These are phyloP conservation scores for Monilinia vaccinii-corymbosi DNA, from an alignment of 2,329 filamentous ascomycete genomes.

Conservation along the genomic window DNA sequence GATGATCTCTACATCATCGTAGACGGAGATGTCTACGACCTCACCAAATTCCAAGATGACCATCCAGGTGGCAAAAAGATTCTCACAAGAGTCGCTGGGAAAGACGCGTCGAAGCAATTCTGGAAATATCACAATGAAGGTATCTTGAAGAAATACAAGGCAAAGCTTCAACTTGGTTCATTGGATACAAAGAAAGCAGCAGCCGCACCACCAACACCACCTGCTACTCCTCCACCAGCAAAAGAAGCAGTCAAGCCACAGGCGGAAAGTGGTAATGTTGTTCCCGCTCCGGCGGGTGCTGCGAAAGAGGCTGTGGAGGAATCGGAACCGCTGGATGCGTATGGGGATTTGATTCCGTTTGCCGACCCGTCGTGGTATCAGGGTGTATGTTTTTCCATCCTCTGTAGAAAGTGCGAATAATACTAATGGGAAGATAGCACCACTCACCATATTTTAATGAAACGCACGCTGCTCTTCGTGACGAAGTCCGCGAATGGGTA, in stretches of 20 bases:
- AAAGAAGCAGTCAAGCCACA: constrained; percentile 46
- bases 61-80: constrained; percentile 47
- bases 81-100: constrained; percentile 28
- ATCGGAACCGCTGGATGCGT: constrained; percentile 72
- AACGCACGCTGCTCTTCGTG: constrained; percentile 80
- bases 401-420: neutral
- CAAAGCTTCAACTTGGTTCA: constrained; percentile 78
- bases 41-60: constrained; percentile 81
- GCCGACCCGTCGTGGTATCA: constrained; percentile 94
- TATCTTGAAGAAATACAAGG: constrained; percentile 56
- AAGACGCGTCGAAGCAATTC: constrained; percentile 29
- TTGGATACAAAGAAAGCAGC: constrained; percentile 73
- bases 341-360: constrained; percentile 81
- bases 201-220: constrained; percentile 41
- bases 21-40: constrained; percentile 91
- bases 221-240: constrained; percentile 36
- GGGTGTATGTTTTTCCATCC: constrained; percentile 54
- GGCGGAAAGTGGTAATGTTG: constrained; percentile 46
- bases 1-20: constrained; percentile 83
- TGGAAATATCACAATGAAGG: constrained; percentile 31
- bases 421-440: constrained; percentile 48
- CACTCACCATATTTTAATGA: constrained; percentile 97
- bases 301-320: constrained; percentile 31
- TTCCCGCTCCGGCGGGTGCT: constrained; percentile 34
- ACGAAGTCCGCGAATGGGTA: constrained; percentile 87